Conservation (phyloP, 306 rosid species). For the Elaeagnus macrophylla region DNA sequence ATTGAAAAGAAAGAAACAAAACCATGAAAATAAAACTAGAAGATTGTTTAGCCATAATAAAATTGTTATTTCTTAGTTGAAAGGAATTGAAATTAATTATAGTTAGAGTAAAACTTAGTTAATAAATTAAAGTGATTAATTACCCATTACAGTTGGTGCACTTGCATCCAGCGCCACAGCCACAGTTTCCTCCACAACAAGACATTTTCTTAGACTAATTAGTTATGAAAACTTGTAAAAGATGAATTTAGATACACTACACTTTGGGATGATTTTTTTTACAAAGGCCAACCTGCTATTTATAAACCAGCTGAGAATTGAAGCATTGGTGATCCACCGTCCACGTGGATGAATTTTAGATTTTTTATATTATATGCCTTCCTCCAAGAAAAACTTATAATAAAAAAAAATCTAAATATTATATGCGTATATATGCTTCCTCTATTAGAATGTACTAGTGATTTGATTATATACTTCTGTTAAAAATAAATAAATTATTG, state of each 20-base stretch:
- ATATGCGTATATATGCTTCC: no score
- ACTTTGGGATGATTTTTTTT: background rate
- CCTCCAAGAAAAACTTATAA: no score
- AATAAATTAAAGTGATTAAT: background rate
- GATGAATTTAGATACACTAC: background rate
- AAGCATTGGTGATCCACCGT: slow-evolving; percentile 19
- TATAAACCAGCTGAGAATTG: background rate
- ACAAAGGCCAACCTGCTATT: background rate
- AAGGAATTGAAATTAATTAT: background rate
- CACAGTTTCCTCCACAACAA: slow-evolving; percentile 6
- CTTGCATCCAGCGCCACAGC: slow-evolving; percentile 10
- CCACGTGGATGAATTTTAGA: slow-evolving; percentile 27
- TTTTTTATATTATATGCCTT: background rate
- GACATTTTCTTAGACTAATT: slow-evolving; percentile 6
- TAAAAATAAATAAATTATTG: no score
- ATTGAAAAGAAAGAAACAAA: no score
- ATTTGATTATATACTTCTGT: background rate
- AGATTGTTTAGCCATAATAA: no score
- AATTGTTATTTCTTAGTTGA: no score
- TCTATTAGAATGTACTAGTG: background rate
- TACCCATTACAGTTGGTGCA: slow-evolving; percentile 21
- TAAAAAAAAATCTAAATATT: no score
- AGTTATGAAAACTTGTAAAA: background rate
- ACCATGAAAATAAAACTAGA: no score
- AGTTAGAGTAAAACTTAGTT: background rate